phyloP scores from a whole-genome alignment of 305 asterid genomes.

The Fraxinus albicans region DNA sequence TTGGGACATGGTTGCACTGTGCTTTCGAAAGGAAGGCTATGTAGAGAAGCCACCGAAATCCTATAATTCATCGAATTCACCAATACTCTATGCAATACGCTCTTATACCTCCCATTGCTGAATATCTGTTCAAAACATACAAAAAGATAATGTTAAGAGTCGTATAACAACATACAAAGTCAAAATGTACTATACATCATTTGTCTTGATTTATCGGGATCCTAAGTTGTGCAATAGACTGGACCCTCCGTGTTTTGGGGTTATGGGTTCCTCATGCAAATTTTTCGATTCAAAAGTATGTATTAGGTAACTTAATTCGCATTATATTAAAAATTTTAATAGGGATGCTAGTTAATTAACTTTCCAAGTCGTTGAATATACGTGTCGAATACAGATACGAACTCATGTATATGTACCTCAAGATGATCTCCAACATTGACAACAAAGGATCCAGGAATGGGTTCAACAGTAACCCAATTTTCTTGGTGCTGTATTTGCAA shows the following conservation, averaged over 20 bases:
- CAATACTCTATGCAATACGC: conserved; percentile 71
- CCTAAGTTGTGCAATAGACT: too few species aligned
- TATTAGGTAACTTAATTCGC: too few species aligned
- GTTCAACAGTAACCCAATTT: conserved; percentile 65
- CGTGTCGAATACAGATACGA: too few species aligned
- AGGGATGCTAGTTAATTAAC: too few species aligned
- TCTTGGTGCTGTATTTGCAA: conserved; percentile 53
- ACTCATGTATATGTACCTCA: conserved; percentile 37
- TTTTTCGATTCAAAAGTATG: too few species aligned
- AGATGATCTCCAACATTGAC: conserved; percentile 94
- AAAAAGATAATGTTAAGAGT: neutral
- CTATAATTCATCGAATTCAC: conserved; percentile 52
- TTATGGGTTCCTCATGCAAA: too few species aligned
- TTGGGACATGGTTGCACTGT: conserved; percentile 50
- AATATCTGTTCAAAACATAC: conserved; percentile 47
- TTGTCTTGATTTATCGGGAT: too few species aligned
- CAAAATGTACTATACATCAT: too few species aligned
- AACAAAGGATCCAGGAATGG: conserved; percentile 76
- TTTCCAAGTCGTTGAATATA: too few species aligned
- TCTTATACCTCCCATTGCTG: conserved; percentile 85
- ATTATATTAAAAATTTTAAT: too few species aligned
- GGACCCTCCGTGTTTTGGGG: too few species aligned
- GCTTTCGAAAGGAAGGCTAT: conserved; percentile 59
- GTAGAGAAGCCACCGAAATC: conserved; percentile 79
- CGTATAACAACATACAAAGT: too few species aligned